phyloP scores from a whole-genome alignment of 164 flowering plant genomes.

The Nymphaea colorata region DNA sequence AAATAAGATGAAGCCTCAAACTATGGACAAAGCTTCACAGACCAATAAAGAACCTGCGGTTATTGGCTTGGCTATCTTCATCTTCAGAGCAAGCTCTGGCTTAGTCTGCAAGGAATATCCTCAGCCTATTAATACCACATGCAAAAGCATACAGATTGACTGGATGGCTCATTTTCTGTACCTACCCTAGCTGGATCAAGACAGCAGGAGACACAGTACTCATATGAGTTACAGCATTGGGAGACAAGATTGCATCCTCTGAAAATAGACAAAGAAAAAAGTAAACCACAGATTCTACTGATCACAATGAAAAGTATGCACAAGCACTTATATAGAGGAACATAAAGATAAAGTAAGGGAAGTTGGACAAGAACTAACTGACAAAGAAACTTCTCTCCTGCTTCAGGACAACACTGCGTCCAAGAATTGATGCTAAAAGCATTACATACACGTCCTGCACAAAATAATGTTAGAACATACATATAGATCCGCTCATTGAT shows the following conservation, averaged over 20 bases:
- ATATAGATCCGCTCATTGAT: background rate
- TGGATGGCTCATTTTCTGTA: background rate
- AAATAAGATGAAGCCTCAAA: background rate
- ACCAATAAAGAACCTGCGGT: constrained; percentile 49
- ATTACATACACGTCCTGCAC: constrained; percentile 76
- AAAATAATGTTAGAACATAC: background rate
- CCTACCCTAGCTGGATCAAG: constrained; percentile 54
- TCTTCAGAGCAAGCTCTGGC: constrained; percentile 42
- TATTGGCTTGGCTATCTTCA: constrained; percentile 70
- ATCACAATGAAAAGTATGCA: background rate
- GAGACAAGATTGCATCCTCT: constrained; percentile 85
- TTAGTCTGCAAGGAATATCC: constrained; percentile 35
- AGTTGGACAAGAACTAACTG: constrained; percentile 52
- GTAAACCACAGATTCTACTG: background rate
- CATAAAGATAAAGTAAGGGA: background rate
- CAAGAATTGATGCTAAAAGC: constrained; percentile 55
- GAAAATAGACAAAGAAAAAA: constrained; percentile 12
- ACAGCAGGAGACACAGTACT: constrained; percentile 95
- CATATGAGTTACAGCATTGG: constrained; percentile 88
- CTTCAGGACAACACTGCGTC: constrained; percentile 70
- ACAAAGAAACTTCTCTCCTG: constrained; percentile 70
- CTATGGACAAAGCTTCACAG: background rate
- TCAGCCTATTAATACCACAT: background rate
- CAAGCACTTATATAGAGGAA: background rate
- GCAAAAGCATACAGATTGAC: background rate